Evolutionary conservation across 2,329 filamentous ascomycete species (phyloP).

Genomic region (Ascocoryne sarcoides): DNA sequence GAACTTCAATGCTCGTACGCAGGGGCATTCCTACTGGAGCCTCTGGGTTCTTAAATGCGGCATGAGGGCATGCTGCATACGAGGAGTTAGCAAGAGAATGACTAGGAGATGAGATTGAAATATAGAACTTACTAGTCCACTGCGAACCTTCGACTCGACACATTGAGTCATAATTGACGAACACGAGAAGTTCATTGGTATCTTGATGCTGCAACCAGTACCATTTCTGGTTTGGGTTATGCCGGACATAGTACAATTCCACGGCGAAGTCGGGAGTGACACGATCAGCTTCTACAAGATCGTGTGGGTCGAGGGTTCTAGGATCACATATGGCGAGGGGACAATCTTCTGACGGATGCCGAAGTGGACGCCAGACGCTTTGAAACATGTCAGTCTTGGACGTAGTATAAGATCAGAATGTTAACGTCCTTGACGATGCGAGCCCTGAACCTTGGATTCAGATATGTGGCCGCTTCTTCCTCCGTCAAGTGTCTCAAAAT

Average conservation of each 20-base stretch:
- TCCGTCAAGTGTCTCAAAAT: conserved; percentile 11
- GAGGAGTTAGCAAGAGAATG: too few species aligned
- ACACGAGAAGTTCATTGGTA: neutral
- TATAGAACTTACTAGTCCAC: too few species aligned
- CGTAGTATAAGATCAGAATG: neutral
- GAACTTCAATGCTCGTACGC: too few species aligned
- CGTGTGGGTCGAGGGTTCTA: conserved; percentile 14
- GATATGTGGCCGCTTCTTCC: conserved; percentile 3
- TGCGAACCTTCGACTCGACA: too few species aligned
- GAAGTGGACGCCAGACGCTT: conserved; percentile 22
- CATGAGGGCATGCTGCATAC: too few species aligned
- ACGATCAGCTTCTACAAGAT: conserved; percentile 21
- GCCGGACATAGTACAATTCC: conserved; percentile 22
- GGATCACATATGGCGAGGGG: conserved; percentile 20
- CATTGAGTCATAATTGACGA: neutral
- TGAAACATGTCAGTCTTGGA: neutral
- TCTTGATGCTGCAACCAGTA: neutral
- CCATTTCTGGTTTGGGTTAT: conserved; percentile 21
- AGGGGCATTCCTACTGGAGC: too few species aligned
- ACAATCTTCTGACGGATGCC: conserved; percentile 18
- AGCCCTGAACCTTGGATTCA: conserved; percentile 13
- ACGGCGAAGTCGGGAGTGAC: conserved; percentile 17
- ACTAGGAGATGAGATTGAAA: too few species aligned
- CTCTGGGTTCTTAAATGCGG: too few species aligned
- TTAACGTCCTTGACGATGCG: conserved; percentile 16